These are phyloP conservation scores for Ophiocytium majus DNA, from an alignment of 352 stramenopile genomes.

Conservation along the genomic window DNA sequence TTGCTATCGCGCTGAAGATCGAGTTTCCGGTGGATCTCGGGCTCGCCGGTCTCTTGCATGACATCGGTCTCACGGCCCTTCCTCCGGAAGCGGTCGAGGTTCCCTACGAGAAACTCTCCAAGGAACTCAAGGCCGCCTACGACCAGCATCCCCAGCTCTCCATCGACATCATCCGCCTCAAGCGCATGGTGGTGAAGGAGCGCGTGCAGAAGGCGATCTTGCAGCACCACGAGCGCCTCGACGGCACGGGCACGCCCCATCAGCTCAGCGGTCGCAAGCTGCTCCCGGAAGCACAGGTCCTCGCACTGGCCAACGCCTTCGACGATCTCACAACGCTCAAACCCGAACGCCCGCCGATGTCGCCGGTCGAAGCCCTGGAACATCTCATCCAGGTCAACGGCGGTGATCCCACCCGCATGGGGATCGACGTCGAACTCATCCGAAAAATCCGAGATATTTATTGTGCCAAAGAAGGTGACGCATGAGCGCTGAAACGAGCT, in stretches of 20 bases:
- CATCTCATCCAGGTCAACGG: too few relatives aligned
- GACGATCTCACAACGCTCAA: too few relatives aligned
- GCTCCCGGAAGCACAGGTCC: neutral
- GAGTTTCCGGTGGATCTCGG: neutral
- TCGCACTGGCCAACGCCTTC: neutral
- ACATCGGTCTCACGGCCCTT: neutral
- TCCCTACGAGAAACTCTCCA: neutral
- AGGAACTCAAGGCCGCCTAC: neutral
- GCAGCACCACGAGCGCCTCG: neutral
- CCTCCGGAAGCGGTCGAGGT: neutral
- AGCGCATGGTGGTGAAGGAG: neutral
- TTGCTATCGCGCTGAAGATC: constrained; percentile 1
- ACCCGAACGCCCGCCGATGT: too few relatives aligned
- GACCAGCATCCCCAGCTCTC: neutral
- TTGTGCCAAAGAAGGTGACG: too few relatives aligned
- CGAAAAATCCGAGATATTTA: too few relatives aligned
- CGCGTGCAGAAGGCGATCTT: neutral
- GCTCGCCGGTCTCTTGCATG: neutral
- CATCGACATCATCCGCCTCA: neutral
- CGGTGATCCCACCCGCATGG: too few relatives aligned
- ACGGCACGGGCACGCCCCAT: neutral
- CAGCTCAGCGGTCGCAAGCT: neutral
- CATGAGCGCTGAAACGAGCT: too few relatives aligned
- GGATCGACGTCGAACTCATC: too few relatives aligned
- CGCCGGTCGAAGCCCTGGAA: too few relatives aligned